Conservation (phyloP, 2,329 filamentous ascomycete genomes). For the Aspergillus fumigatus region DNA sequence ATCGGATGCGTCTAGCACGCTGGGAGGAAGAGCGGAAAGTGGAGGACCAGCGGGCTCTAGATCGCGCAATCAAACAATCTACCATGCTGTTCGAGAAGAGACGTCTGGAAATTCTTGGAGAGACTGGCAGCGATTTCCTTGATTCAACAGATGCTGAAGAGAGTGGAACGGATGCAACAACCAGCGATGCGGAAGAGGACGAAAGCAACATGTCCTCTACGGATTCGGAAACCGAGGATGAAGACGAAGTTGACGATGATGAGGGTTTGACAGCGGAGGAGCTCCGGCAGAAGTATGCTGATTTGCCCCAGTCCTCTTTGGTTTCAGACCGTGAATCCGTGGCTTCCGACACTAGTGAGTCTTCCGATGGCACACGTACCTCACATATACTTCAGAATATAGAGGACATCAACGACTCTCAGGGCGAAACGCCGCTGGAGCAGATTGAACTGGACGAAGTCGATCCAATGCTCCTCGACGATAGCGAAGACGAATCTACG, state of each 20-base stretch:
- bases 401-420: slow-evolving; percentile 18
- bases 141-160: slow-evolving; percentile 55
- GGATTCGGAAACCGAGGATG: slow-evolving; percentile 40
- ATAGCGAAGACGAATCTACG: slow-evolving; percentile 43
- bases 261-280: slow-evolving; percentile 44
- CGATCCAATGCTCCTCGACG: slow-evolving; percentile 42
- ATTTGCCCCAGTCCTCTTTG: slow-evolving; percentile 27
- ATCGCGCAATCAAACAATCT: slow-evolving; percentile 50
- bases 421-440: slow-evolving; percentile 23
- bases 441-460: slow-evolving; percentile 38
- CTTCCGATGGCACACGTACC: slow-evolving; percentile 16
- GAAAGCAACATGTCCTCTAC: slow-evolving; percentile 49
- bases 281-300: slow-evolving; percentile 45
- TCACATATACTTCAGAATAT: slow-evolving; percentile 16
- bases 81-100: slow-evolving; percentile 47
- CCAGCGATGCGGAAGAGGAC: slow-evolving; percentile 57
- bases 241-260: slow-evolving; percentile 38
- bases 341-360: slow-evolving; percentile 16
- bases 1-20: slow-evolving; percentile 50
- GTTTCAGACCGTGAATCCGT: slow-evolving; percentile 22
- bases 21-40: slow-evolving; percentile 55
- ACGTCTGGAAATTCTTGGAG: slow-evolving; percentile 41
- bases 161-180: slow-evolving; percentile 32
- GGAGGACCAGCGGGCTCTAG: slow-evolving; percentile 50
- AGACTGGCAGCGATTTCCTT: slow-evolving; percentile 65